Evolutionary conservation across 257 asterid species (phyloP).

Genomic region (Capsicum baccatum): DNA sequence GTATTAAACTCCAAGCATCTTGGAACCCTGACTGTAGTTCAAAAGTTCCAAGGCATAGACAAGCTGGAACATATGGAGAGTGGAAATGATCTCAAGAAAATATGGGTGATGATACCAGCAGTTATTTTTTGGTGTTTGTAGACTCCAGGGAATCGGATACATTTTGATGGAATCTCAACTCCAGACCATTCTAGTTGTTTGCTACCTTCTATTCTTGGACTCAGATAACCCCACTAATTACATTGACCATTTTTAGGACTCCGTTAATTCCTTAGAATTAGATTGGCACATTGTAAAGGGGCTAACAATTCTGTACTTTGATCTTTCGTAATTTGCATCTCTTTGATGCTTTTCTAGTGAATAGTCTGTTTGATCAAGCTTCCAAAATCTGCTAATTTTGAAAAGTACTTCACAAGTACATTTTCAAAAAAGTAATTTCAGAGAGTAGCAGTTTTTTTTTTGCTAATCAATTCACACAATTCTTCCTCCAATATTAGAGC

Average conservation of each 20-base stretch:
- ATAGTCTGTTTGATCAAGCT: neutral
- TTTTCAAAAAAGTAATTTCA: neutral
- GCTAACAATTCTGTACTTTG: neutral
- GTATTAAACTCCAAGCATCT: neutral
- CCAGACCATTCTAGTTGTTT: conserved; percentile 1
- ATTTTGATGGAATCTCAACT: neutral
- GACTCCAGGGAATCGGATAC: neutral
- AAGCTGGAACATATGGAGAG: neutral
- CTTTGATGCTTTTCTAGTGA: neutral
- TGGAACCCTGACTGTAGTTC: conserved; percentile 20
- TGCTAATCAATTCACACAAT: neutral
- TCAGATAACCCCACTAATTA: neutral
- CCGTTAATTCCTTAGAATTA: neutral
- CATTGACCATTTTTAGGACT: neutral
- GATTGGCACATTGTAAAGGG: neutral
- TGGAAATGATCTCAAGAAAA: neutral
- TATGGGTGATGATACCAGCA: neutral
- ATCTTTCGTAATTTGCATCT: neutral
- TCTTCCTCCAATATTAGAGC: neutral
- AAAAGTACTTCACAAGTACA: neutral
- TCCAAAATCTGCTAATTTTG: neutral
- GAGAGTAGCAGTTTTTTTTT: neutral
- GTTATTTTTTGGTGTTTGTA: neutral
- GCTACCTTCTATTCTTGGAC: neutral
- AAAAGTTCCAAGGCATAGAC: neutral